Base-by-base conservation (phyloP, 2,329 filamentous ascomycete species). In the Diplodia mutila region DNA sequence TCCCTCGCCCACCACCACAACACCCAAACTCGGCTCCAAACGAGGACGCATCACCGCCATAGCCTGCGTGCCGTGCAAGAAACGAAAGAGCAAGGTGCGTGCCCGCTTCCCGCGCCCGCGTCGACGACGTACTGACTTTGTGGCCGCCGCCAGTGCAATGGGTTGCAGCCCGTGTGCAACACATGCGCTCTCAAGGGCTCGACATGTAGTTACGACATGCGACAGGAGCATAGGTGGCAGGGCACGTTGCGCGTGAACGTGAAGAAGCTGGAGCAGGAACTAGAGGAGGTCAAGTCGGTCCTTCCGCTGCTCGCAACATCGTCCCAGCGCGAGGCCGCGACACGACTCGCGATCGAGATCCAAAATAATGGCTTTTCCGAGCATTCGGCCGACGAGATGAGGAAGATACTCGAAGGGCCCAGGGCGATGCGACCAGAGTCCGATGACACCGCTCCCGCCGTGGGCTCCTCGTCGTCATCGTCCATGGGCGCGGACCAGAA, bases 231-330 rank as follows among this genome's bases (percentile, higher is more conserved):
- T 9, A 78, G 78, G 68, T 78, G 76, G 34, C 78, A 77, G 12
- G 78, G 76, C 39, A 77, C 78, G 61, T 55, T 79, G 69, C 73
- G 77, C 21, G 76, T 76, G 34, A 77, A 79, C 69, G 76, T 79
- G 9, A 72, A 76, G 64, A 73, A 77, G 42, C 67, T 79, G 61
- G 76, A 75, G 29, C 78, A 78, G 69, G 77, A 79, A 59, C 67
- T 78, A n/a, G 76, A 79, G 49, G 77, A 79, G 65, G 75, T 78
- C 73, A 78, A 77, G 69, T 78, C 77, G 4, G 72, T 79, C 23
- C 71, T 79, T 16, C 73, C 76, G 11, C 69, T 78, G 67, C 68
- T 79, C 21, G 75, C 74, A 55, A 74, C 76, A 71, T 73, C 77
- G 27, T 74, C 77, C 21, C 74, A 78, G 67, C 72, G 76, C 39